Base-by-base conservation (phyloP, 225 moss, liverwort and hornwort genomes). In the Asterella californica region DNA sequence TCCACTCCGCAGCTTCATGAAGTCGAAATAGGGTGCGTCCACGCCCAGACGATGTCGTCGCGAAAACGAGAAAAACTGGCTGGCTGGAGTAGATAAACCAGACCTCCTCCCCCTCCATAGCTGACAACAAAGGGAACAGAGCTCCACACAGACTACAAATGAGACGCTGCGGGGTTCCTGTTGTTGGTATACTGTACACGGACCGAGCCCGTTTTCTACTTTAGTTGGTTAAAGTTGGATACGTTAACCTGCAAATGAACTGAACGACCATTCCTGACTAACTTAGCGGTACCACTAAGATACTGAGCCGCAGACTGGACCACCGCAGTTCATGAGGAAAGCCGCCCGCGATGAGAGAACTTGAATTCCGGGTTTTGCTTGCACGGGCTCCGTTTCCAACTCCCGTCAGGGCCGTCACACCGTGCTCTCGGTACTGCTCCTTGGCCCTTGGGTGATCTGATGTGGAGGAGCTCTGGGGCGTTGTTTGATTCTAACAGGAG, bases 1-100 rank as follows among this genome's bases (percentile, higher is more conserved):
- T 73, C 52, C 32, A 52, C 29, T 73, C 50, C 50, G 50, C 49
- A n/a, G 73, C 49, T 49, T 50, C 73, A 73, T 52, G 73, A 73
- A 52, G 19, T 29, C 73, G 50, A 73, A 50, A 27, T 4, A 70
- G 25, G 70, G 70, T 24, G 22, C 46, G 25, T 29, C 50, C 30
- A 49, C 50, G 30, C 73, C 29, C 50, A 27, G 27, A 73, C 73
- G 30, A 65, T 46, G 45, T 46, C 70, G 38, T 10, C 45, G 70
- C 17, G 48, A 27, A 15, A 7, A 2, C 25, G 5, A 48, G 45
- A 21, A 30, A 30, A 52, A 0, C 50, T 52, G 52, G 52, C 50
- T 52, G 52, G 52, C 52, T 52, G 73, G 73, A 50, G 46, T 45
- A 46, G 24, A 70, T 45, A 70, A 47, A 21, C 72, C 49, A 73